Percentiles rank a stretch among this genome's conserved stretches.
phyloP scores from a whole-genome alignment of 2,329 filamentous ascomycete species.

The Arthroderma sp. region DNA sequence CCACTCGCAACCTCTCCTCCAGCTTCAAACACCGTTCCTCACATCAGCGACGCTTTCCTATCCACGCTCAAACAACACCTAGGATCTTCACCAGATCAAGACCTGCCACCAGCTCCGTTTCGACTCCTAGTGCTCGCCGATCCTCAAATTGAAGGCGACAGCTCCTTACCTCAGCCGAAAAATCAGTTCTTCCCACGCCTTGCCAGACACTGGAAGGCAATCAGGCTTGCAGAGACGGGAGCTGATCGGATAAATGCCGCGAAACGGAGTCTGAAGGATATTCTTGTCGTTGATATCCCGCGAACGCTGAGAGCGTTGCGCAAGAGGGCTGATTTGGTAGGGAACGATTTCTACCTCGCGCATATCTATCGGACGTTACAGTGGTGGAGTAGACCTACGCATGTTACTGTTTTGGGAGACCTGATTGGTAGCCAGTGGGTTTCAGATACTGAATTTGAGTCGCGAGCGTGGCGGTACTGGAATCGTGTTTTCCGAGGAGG shows the following conservation, averaged over 20 bases:
- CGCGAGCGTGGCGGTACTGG: constrained; percentile 66
- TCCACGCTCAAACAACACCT: constrained; percentile 28
- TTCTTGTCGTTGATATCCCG: constrained; percentile 55
- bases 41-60: constrained; percentile 16
- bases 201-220: constrained; percentile 21
- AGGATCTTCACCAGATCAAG: constrained; percentile 6
- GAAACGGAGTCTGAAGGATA: constrained; percentile 14
- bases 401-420: constrained; percentile 80
- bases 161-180: constrained; percentile 52
- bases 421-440: constrained; percentile 94
- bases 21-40: constrained; percentile 4
- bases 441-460: constrained; percentile 66
- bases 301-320: constrained; percentile 52
- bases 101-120: constrained; percentile 50
- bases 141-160: constrained; percentile 87
- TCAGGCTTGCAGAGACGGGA: constrained; percentile 9
- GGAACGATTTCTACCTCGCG: constrained; percentile 88
- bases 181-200: constrained; percentile 33
- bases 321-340: constrained; percentile 76
- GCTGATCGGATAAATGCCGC: constrained; percentile 4
- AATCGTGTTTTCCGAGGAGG: constrained; percentile 59
- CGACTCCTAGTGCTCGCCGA: constrained; percentile 79
- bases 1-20: constrained; percentile 30
- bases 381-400: constrained; percentile 77
- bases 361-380: constrained; percentile 76